These are phyloP conservation scores for Prosopis cineraria DNA, from an alignment of 306 rosid species.

Conservation along the genomic window DNA sequence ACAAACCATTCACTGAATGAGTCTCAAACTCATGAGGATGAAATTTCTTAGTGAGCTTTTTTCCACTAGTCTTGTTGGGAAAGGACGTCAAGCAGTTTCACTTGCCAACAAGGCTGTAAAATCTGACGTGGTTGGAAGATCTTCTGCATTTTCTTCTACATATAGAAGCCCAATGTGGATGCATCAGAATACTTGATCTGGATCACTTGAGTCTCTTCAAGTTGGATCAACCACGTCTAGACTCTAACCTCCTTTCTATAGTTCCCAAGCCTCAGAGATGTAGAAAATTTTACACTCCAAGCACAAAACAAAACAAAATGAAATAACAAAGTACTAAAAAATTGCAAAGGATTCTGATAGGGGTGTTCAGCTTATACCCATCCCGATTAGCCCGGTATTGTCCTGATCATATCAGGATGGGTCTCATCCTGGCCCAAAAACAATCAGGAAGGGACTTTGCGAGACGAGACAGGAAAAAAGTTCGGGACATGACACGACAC, in stretches of 20 bases:
- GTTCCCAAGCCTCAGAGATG: slow-evolving; percentile 11
- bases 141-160: slow-evolving; percentile 4
- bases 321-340: neutral
- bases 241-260: slow-evolving; percentile 18
- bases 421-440: no score
- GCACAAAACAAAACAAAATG: neutral
- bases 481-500: no score
- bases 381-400: no score
- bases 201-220: neutral
- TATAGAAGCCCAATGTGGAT: slow-evolving; percentile 24
- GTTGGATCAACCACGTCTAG: slow-evolving; percentile 18
- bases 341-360: no score
- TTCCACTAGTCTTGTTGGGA: slow-evolving; percentile 32
- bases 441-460: no score
- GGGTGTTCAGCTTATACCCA: no score
- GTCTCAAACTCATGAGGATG: neutral
- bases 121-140: slow-evolving; percentile 32
- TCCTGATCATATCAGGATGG: no score
- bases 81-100: slow-evolving; percentile 18
- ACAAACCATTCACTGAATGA: slow-evolving; percentile 27
- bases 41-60: neutral
- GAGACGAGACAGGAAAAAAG: no score
- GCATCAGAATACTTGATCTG: slow-evolving; percentile 30
- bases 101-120: slow-evolving; percentile 22
- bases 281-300: neutral